Conservation (phyloP, 2,329 filamentous ascomycete species). For the Fusarium transvaalense region DNA sequence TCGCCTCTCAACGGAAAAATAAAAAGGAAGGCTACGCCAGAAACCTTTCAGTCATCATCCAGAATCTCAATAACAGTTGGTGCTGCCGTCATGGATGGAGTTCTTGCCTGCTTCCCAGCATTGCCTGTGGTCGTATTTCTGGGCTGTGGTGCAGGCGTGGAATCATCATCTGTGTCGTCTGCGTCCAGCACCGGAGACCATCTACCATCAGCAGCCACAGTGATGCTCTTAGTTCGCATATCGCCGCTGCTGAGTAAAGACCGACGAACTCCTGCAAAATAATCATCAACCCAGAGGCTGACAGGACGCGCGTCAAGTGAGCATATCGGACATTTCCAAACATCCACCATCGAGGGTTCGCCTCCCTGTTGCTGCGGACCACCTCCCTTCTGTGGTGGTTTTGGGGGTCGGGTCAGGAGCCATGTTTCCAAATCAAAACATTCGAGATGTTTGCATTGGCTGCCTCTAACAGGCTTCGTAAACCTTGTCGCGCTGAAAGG, state of each 20-base stretch:
- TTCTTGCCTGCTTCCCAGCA: constrained; percentile 17
- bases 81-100: constrained; percentile 14
- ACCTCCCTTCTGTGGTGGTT: constrained; percentile 48
- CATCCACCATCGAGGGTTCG: constrained; percentile 72
- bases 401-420: constrained; percentile 73
- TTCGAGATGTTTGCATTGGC: constrained; percentile 79
- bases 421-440: constrained; percentile 92
- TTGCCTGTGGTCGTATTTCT: constrained; percentile 1
- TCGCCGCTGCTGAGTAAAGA: constrained; percentile 57
- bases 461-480: constrained; percentile 77
- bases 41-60: constrained; percentile 41
- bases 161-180: constrained; percentile 48
- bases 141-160: constrained; percentile 23
- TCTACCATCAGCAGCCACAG: constrained; percentile 48
- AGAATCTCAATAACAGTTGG: constrained; percentile 48
- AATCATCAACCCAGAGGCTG: constrained; percentile 78
- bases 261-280: constrained; percentile 72
- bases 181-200: constrained; percentile 53
- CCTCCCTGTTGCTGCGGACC: constrained; percentile 18
- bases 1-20: not conserved
- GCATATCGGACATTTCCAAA: constrained; percentile 92
- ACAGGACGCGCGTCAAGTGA: constrained; percentile 79
- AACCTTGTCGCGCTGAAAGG: constrained; percentile 76
- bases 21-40: not conserved
- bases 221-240: constrained; percentile 49